phyloP scores from a whole-genome alignment of 192 early-diverging fungal species.

The Backusella liffmaniae region DNA sequence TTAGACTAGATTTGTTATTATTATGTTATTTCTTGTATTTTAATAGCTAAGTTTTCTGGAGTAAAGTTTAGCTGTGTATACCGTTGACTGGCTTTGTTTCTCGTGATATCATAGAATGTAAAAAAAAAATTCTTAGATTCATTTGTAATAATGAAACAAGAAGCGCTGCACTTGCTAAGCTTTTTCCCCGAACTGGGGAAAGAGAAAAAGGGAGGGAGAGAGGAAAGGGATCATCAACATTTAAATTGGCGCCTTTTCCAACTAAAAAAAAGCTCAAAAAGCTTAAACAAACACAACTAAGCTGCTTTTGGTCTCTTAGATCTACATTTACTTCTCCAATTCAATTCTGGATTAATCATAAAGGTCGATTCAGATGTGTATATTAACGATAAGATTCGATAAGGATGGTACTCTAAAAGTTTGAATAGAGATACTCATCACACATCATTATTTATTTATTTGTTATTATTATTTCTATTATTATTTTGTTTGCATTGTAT shows the following conservation, averaged over 20 bases:
- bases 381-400: neutral
- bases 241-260: neutral
- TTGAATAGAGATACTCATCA: neutral
- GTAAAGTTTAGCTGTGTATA: neutral
- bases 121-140: neutral
- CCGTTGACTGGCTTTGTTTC: neutral
- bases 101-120: neutral
- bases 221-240: neutral
- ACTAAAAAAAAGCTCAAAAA: neutral
- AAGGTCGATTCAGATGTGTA: neutral
- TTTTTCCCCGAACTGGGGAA: neutral
- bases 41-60: neutral
- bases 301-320: neutral
- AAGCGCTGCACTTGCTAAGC: neutral
- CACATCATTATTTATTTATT: neutral
- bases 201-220: neutral
- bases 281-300: neutral
- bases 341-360: neutral
- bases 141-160: neutral
- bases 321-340: neutral
- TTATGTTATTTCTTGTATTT: neutral
- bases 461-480: neutral
- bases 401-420: neutral
- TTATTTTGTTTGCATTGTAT: constrained; percentile 1
- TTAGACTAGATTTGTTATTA: neutral